Evolutionary conservation across 1,284 basidiomycete species (phyloP).

Genomic region (Rhodofomes roseus): DNA sequence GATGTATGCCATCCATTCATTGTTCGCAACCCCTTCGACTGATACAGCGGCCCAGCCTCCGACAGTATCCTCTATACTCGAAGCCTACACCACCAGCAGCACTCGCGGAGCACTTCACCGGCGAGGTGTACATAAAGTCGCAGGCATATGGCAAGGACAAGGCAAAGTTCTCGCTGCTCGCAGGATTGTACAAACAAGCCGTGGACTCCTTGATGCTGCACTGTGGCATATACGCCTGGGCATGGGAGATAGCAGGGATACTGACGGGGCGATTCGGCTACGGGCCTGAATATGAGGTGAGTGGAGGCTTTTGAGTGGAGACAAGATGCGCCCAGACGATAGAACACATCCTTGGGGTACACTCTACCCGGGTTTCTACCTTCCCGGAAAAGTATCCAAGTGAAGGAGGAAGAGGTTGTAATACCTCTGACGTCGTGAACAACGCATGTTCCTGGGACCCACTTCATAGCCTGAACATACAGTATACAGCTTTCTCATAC

Average conservation of each 20-base stretch:
- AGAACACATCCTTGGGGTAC: too few species aligned
- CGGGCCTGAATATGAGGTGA: conserved; percentile 63
- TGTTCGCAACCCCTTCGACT: too few species aligned
- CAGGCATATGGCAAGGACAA: conserved; percentile 93
- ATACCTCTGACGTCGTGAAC: too few species aligned
- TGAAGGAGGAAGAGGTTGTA: too few species aligned
- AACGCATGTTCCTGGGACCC: background rate
- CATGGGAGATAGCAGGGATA: conserved; percentile 64
- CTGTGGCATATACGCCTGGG: conserved; percentile 75
- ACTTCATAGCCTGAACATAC: background rate
- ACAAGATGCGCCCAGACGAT: too few species aligned
- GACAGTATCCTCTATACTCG: conserved; percentile 84
- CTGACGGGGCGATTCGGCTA: conserved; percentile 54
- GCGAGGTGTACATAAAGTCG: conserved; percentile 81
- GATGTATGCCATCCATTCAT: conserved; percentile 46
- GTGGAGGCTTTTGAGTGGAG: conserved; percentile 14
- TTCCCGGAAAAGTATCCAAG: too few species aligned
- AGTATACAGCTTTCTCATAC: background rate
- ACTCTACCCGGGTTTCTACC: too few species aligned
- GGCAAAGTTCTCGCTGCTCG: conserved; percentile 78
- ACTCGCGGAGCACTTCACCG: conserved; percentile 69
- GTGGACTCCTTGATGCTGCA: conserved; percentile 73
- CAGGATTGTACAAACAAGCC: conserved; percentile 69
- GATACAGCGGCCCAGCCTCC: conserved; percentile 42
- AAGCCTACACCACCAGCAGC: conserved; percentile 75